These are phyloP conservation scores for Thalassia testudinum DNA, from an alignment of 116 monocot species.

Conservation along the genomic window DNA sequence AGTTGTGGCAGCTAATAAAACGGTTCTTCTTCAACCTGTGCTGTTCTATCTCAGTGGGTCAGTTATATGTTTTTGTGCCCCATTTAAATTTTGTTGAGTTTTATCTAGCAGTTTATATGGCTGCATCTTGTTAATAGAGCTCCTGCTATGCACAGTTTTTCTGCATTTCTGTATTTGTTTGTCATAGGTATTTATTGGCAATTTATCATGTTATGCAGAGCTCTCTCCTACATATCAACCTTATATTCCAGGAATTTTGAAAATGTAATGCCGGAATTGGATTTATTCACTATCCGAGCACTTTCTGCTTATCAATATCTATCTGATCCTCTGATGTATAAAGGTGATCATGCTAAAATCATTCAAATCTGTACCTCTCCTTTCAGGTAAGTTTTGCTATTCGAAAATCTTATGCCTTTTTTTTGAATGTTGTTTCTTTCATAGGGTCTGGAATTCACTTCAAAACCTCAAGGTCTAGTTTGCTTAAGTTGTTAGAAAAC, in stretches of 20 bases:
- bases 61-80: neutral
- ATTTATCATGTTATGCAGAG: constrained; percentile 26
- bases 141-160: neutral
- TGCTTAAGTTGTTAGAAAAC: too few relatives aligned
- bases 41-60: constrained; percentile 85
- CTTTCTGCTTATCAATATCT: constrained; percentile 78
- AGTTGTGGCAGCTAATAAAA: neutral
- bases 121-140: too few relatives aligned
- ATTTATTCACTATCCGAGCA: constrained; percentile 65
- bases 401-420: neutral
- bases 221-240: constrained; percentile 53
- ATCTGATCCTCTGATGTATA: constrained; percentile 66
- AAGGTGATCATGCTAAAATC: constrained; percentile 66
- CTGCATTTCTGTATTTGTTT: constrained; percentile 3
- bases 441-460: too few relatives aligned
- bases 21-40: constrained; percentile 85
- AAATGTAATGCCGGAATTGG: constrained; percentile 46
- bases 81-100: too few relatives aligned
- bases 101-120: too few relatives aligned
- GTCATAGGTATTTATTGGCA: neutral
- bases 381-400: constrained; percentile 36
- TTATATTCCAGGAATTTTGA: constrained; percentile 31
- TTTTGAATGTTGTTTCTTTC: too few relatives aligned
- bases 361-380: constrained; percentile 65
- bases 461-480: too few relatives aligned